These are phyloP conservation scores for Adansonia rubrostipa DNA, from an alignment of 441 rosid species.

Conservation along the genomic window DNA sequence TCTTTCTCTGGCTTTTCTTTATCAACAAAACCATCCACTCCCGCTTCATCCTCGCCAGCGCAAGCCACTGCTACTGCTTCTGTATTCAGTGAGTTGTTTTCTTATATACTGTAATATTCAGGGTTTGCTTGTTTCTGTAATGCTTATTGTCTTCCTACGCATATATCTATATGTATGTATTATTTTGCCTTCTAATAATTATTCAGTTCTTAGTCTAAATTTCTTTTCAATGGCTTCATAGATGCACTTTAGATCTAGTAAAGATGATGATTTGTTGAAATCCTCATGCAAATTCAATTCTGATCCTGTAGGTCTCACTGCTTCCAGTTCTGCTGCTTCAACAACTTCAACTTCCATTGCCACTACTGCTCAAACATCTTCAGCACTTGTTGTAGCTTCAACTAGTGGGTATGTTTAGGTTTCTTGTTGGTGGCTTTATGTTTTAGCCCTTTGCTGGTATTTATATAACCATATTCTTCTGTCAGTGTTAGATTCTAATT, in stretches of 20 bases:
- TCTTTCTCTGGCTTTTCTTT: slow-evolving; percentile 65
- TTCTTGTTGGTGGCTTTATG: not conserved
- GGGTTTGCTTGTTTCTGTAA: not conserved
- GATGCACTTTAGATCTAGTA: not conserved
- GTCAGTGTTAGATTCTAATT: not conserved
- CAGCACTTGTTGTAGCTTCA: slow-evolving; percentile 62
- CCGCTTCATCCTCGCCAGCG: slow-evolving; percentile 54
- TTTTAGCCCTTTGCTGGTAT: not conserved
- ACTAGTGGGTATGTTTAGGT: slow-evolving; percentile 68
- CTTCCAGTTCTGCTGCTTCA: slow-evolving; percentile 56
- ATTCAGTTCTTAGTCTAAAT: not conserved
- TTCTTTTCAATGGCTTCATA: not conserved
- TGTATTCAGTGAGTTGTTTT: slow-evolving; percentile 55
- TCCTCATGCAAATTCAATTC: slow-evolving; percentile 21
- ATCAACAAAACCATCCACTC: slow-evolving; percentile 47
- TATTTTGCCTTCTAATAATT: not conserved
- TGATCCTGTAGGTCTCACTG: slow-evolving; percentile 53
- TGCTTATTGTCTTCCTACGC: not conserved
- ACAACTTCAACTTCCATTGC: slow-evolving; percentile 48
- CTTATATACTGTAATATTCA: slow-evolving; percentile 15
- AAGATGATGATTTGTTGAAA: not conserved
- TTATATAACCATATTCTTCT: not conserved
- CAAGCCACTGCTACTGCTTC: slow-evolving; percentile 48
- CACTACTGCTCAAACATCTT: slow-evolving; percentile 53
- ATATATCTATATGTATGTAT: too few relatives aligned